phyloP scores from a whole-genome alignment of 768 basidiomycete genomes.

The Gymnopilus junonius region DNA sequence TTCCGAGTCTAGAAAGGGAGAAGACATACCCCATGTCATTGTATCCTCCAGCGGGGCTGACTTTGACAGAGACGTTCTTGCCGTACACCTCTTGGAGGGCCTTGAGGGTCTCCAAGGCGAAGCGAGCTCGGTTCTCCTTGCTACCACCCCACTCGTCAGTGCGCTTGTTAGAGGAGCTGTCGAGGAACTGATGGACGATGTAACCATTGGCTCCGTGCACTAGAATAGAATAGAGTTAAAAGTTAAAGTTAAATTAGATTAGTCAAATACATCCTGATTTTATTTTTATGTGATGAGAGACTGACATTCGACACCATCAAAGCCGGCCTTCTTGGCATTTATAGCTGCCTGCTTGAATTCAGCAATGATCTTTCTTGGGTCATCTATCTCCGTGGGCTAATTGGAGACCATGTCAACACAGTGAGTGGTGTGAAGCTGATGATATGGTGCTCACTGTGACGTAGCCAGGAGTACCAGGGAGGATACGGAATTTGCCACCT shows the following conservation, averaged over 20 bases:
- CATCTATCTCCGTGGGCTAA: not conserved
- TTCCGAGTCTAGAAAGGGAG: no score
- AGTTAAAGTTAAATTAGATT: not conserved
- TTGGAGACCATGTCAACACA: not conserved
- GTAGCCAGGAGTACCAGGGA: not conserved
- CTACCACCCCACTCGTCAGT: not conserved
- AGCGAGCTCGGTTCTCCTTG: not conserved
- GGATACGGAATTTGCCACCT: not conserved
- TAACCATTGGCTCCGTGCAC: not conserved
- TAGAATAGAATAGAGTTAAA: not conserved
- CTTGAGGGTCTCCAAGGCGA: not conserved
- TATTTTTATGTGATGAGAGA: not conserved
- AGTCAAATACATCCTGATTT: no score
- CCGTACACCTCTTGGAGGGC: not conserved
- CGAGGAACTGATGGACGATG: not conserved
- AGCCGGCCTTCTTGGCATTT: not conserved
- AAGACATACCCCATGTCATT: not conserved
- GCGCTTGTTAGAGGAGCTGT: constrained; percentile 1
- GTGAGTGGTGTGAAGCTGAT: not conserved
- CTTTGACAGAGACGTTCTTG: not conserved
- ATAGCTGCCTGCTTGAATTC: not conserved
- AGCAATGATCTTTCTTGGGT: not conserved
- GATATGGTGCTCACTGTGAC: not conserved
- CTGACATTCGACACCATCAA: not conserved
- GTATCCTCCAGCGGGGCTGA: not conserved